Conservation (phyloP, 2,329 filamentous ascomycete genomes). For the Thielaviopsis euricoi region DNA sequence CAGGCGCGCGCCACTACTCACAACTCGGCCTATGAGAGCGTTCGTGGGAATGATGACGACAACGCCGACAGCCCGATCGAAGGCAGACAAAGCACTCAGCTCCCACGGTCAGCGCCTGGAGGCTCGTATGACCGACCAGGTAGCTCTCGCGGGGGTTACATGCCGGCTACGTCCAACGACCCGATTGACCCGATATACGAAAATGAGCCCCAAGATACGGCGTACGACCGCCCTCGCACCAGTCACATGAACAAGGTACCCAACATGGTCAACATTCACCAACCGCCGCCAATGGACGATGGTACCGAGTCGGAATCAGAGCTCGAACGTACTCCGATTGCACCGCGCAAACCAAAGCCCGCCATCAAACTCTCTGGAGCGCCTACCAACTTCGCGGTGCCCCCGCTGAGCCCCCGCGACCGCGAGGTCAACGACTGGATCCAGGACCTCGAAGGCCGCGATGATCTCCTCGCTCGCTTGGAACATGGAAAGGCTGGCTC, state of each 20-base stretch:
- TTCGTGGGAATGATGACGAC: slow-evolving; percentile 22
- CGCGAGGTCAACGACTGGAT: slow-evolving; percentile 43
- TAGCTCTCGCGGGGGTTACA: slow-evolving; percentile 11
- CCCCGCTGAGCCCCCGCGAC: slow-evolving; percentile 17
- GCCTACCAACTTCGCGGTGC: slow-evolving; percentile 15
- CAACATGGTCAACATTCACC: slow-evolving; percentile 5
- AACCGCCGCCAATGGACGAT: slow-evolving; percentile 6
- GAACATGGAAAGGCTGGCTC: slow-evolving; percentile 15
- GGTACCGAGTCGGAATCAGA: neutral
- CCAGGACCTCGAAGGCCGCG: slow-evolving; percentile 36
- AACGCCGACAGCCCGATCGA: slow-evolving; percentile 19
- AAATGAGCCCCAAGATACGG: slow-evolving; percentile 32
- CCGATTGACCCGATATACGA: slow-evolving; percentile 35
- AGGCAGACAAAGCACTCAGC: slow-evolving; percentile 14
- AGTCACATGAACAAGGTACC: slow-evolving; percentile 7
- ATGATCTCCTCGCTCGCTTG: slow-evolving; percentile 32
- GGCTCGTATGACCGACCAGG: slow-evolving; percentile 3
- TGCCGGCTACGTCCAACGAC: slow-evolving; percentile 13
- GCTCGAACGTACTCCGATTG: neutral
- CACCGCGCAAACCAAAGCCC: neutral
- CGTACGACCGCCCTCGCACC: slow-evolving; percentile 12
- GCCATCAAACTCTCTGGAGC: neutral
- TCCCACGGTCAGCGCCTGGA: neutral
- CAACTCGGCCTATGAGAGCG: slow-evolving; percentile 21
- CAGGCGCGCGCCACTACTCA: slow-evolving; percentile 12